phyloP scores from a whole-genome alignment of 2,329 filamentous ascomycete genomes.

The Calonectria montana region DNA sequence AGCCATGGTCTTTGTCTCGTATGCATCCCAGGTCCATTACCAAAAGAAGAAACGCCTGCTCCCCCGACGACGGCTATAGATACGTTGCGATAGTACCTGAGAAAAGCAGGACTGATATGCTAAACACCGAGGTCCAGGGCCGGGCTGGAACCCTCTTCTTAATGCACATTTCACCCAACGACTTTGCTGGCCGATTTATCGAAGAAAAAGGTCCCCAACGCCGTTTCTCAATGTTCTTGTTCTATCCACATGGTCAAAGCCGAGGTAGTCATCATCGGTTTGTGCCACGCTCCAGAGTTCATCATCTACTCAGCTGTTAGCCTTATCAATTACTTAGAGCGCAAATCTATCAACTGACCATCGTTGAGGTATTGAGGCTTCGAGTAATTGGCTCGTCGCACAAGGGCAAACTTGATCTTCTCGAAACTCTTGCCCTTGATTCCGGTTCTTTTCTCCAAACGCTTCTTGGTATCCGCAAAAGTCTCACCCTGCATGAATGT shows the following conservation, averaged over 20 bases:
- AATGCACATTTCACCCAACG: conserved; percentile 11
- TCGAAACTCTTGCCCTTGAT: conserved; percentile 99
- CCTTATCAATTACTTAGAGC: background rate
- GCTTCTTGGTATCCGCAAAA: conserved; percentile 92
- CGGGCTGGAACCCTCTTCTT: conserved; percentile 9
- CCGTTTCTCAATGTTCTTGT: conserved; percentile 69
- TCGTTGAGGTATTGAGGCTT: conserved; percentile 88
- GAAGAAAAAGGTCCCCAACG: conserved; percentile 71
- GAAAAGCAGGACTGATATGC: conserved; percentile 23
- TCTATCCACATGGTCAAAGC: conserved; percentile 74
- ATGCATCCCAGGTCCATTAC: conserved; percentile 21
- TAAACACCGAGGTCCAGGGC: conserved; percentile 22
- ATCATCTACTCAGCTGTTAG: conserved; percentile 60
- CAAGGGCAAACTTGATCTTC: conserved; percentile 95
- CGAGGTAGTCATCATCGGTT: conserved; percentile 71
- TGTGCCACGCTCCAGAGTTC: conserved; percentile 64
- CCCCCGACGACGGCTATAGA: conserved; percentile 24
- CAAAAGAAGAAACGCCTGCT: conserved; percentile 23
- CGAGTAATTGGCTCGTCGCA: conserved; percentile 77
- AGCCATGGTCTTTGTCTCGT: conserved; percentile 15
- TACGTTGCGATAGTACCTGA: conserved; percentile 17
- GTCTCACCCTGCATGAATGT: conserved; percentile 72
- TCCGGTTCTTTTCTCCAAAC: conserved; percentile 91
- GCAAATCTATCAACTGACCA: conserved; percentile 62
- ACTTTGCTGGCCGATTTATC: conserved; percentile 44